These are phyloP conservation scores for Clonostachys sp. DNA, from an alignment of 2,329 filamentous ascomycete species.

Conservation along the genomic window DNA sequence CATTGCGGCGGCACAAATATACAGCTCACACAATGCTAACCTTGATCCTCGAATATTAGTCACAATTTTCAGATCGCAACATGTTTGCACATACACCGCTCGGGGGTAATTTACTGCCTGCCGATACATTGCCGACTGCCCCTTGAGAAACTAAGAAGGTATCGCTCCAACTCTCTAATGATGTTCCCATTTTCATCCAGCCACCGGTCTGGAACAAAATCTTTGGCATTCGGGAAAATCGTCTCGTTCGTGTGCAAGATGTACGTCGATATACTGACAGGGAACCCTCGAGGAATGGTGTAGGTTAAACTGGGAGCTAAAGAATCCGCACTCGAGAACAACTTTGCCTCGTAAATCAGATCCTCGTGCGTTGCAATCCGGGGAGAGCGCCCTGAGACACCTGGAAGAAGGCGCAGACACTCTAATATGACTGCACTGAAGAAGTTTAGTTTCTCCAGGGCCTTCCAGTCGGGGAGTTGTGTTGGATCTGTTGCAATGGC, in stretches of 20 bases:
- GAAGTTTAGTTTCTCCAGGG: slow-evolving; percentile 28
- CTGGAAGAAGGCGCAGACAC: slow-evolving; percentile 24
- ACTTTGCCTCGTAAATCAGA: slow-evolving; percentile 14
- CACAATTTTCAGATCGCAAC: background rate
- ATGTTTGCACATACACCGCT: background rate
- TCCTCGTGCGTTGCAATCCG: slow-evolving; percentile 17
- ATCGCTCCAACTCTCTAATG: slow-evolving; percentile 16
- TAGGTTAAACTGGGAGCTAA: no score
- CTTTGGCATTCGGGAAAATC: slow-evolving; percentile 27
- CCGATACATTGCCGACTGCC: slow-evolving; percentile 30
- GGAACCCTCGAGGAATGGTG: slow-evolving; percentile 16
- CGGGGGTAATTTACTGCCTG: slow-evolving; percentile 2
- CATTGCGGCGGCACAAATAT: slow-evolving; percentile 12
- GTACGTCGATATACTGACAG: slow-evolving; percentile 24
- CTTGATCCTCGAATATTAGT: slow-evolving; percentile 6
- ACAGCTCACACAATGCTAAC: slow-evolving; percentile 13
- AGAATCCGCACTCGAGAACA: slow-evolving; percentile 2
- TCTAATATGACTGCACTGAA: slow-evolving; percentile 29
- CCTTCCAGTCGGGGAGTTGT: slow-evolving; percentile 15
- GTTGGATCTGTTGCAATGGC: slow-evolving; percentile 11
- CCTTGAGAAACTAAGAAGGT: slow-evolving; percentile 29
- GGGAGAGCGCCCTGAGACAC: slow-evolving; percentile 15
- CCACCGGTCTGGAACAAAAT: slow-evolving; percentile 29
- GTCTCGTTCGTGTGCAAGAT: slow-evolving; percentile 27
- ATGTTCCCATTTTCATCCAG: slow-evolving; percentile 16